Evolutionary conservation across 2,329 filamentous ascomycete species (phyloP).

Genomic region (Calonectria leucothoes): DNA sequence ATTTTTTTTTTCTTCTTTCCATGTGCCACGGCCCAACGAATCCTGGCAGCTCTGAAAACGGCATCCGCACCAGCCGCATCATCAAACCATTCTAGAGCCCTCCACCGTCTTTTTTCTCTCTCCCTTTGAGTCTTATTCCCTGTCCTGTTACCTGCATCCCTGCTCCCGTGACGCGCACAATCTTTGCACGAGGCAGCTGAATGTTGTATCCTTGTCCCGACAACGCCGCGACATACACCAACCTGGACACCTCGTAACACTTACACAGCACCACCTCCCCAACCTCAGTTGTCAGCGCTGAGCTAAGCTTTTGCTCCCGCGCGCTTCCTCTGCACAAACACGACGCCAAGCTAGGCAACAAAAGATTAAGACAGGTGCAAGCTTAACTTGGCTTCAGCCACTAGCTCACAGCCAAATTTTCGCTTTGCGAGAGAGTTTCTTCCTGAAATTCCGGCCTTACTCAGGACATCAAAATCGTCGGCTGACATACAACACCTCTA

Average conservation of each 20-base stretch:
- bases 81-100: constrained; percentile 15
- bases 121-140: constrained; percentile 25
- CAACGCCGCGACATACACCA: constrained; percentile 22
- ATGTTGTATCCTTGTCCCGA: constrained; percentile 25
- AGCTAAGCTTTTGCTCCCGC: constrained; percentile 35
- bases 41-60: constrained; percentile 30
- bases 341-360: neutral
- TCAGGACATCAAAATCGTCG: neutral
- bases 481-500: neutral
- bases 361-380: constrained; percentile 13
- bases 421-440: neutral
- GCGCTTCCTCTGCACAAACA: constrained; percentile 32
- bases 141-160: constrained; percentile 27
- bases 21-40: constrained; percentile 33
- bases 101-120: constrained; percentile 37
- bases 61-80: constrained; percentile 37
- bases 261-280: constrained; percentile 41
- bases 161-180: constrained; percentile 38
- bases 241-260: constrained; percentile 36
- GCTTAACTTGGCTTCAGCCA: neutral
- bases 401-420: neutral
- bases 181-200: constrained; percentile 28
- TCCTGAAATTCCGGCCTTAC: neutral
- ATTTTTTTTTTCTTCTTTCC: constrained; percentile 24
- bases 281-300: constrained; percentile 30